Base-by-base conservation (phyloP, 2,329 filamentous ascomycete genomes). In the Diplodia intermedia region DNA sequence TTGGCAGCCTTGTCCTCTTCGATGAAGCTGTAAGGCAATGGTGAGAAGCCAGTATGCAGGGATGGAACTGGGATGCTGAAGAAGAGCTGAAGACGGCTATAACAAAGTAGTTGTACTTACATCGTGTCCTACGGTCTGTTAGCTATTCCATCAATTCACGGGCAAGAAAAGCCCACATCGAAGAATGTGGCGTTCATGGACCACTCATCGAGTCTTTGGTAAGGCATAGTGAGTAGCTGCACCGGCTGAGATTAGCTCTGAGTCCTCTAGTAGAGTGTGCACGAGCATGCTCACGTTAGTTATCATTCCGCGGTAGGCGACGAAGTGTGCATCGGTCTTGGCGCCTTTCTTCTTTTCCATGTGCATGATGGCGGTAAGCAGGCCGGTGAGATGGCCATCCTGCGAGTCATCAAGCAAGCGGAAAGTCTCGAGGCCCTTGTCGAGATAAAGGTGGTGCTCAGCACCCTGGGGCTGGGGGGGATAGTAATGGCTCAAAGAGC, bases 291-390 rank as follows among this genome's bases (percentile, higher is more conserved):
- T 65, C 76, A 94, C 93, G 86, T 97, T 99, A 70, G 95, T 98
- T 90, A 99, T 94, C 93, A 98, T 97, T 47, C 95, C 95, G 74
- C 95, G 86, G 94, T 94, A 99, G 1, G 94, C 98, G 63, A 98
- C 85, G 55, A 98, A 78, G 73, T 97, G 89, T 2, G 91, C 90
- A 70, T 93, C 89, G 38, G 90, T 89, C 75, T 86, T 89, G 74
- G 87, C 84, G 2, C 87, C 86, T 0, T 85, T 87, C 71, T 88
- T 84, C 77, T 89, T 84, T 79, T 98, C 95, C 71, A 92, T 84
- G 31, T 86, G 85, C 60, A 89, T 83, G 55, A 99, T 88, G 0
- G 93, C 90, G 69, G 88, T 89, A 26, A 99, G 83, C 36, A 99
- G 82, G 69, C 91, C 90, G 67, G 96, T 91, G 3, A 99, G 83